Evolutionary conservation across 768 basidiomycete species (phyloP), one percentile per base, ranked within the genome.

Genomic region (Stropharia rugosoannulata): DNA sequence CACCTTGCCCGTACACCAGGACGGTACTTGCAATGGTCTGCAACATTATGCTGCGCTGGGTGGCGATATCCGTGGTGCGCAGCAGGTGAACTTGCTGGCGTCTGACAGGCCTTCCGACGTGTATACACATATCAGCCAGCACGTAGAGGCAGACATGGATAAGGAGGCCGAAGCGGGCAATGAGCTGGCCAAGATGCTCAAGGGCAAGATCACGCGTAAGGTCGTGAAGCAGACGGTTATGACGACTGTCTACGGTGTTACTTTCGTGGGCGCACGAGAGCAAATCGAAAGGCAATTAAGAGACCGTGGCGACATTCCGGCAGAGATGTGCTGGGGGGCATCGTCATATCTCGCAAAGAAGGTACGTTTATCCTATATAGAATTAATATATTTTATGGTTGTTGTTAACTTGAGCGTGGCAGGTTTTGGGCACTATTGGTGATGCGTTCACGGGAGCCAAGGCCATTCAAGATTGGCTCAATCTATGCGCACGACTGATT

Each of bases 151-250:
- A 62, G 69, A 78, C 45, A 77, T 97, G 35, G 70, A 71, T 41
- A 70, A 72, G 61, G 90, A 93, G 55, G 75, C 80, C 5, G 73
- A 68, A 55, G 72, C 73, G 7, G 86, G 83, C 1, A 68, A 80
- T 9, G 67, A 74, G 51, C 71, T 75, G 52, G 96, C 94, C 0
- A 58, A 72, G 47, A 60, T 90, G 60, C 77, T 96, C 25, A 51
- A 76, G 40, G 93, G 91, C 32, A 93, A 92, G 70, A 79, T 99
- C 29, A 79, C 92, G 16, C 75, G 97, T 19, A 98, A 99, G 72
- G 88, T 97, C 15, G 96, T 99, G 62, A 99, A 99, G 78, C 96
- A 98, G 76, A 98, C 97, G 19, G 93, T 98, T 60, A 99, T 99
- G 97, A 99, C 96, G 0, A 98, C 96, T 2, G 96, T 98, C 35